Percentiles rank a stretch among this genome's conserved stretches.
Conservation (phyloP, 2,329 filamentous ascomycete species). For the Cladosporium phlei region DNA sequence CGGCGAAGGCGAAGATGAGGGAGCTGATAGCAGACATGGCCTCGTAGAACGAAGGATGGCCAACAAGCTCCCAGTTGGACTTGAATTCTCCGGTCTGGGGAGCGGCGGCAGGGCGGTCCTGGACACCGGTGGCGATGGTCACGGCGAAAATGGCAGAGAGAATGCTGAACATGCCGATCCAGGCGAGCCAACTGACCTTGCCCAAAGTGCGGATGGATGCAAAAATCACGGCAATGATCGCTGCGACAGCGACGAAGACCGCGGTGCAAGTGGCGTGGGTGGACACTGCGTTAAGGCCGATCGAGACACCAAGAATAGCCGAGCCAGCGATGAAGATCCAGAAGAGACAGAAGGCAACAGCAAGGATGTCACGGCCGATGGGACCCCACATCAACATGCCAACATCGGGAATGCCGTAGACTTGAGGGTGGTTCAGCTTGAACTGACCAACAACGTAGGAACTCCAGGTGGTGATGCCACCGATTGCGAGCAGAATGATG, state of each 20-base stretch:
- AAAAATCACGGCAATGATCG: constrained; percentile 1
- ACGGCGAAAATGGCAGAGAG: constrained; percentile 49
- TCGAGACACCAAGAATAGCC: constrained; percentile 56
- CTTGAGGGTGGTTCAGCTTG: constrained; percentile 51
- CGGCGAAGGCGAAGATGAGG: constrained; percentile 57
- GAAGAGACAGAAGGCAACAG: constrained; percentile 52
- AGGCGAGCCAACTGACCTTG: constrained; percentile 56
- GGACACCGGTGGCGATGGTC: constrained; percentile 49
- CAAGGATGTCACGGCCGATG: constrained; percentile 49
- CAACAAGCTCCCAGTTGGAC: constrained; percentile 54
- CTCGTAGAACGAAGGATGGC: constrained; percentile 53
- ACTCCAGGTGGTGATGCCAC: constrained; percentile 46
- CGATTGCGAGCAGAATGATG: constrained; percentile 39
- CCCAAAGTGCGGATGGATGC: constrained; percentile 9
- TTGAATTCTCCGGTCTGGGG: constrained; percentile 56
- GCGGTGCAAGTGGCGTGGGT: constrained; percentile 56
- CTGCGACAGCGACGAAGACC: constrained; percentile 36
- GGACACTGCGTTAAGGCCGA: constrained; percentile 57
- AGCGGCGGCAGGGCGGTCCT: constrained; percentile 56
- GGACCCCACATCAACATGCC: constrained; percentile 50
- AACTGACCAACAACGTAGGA: constrained; percentile 49
- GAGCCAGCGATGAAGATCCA: constrained; percentile 55
- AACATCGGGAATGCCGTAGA: constrained; percentile 57
- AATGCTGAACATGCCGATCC: constrained; percentile 55
- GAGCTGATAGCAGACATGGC: constrained; percentile 53